Base-by-base conservation (phyloP, 208 protist genomes). In the Tetramitus jugosus region DNA sequence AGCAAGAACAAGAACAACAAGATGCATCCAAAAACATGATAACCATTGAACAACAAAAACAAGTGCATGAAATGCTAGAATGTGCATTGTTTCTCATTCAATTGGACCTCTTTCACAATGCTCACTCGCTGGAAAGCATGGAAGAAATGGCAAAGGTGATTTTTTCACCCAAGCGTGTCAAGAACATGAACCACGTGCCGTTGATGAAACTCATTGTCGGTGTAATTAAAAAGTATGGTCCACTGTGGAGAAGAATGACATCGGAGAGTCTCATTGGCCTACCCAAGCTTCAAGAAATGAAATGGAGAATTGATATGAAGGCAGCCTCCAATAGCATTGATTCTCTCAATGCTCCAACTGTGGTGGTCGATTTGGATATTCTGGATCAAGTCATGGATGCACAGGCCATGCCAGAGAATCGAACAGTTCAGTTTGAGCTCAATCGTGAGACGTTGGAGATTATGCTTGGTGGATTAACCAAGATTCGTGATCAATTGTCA, bases 401-500 rank as follows among this genome's bases (percentile, higher is more conserved):
- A 39, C n/a, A n/a, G 1, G 42, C 53, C n/a, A 53, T 74, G 43
- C 4, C 4, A 33, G 6, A 8, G 26, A 53, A 23, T 0, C 10
- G 53, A 31, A 13, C 35, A 35, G n/a, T 74, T 53, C 33, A 49
- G 20, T 74, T 74, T 74, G 67, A 74, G 26, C 35, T 74, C 42
- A 43, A 74, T 52, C 33, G 26, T 29, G 67, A 74, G 37, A 74
- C 67, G 8, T 35, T 74, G 14, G 35, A 35, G 3, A 74, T 31
- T 26, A 74, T 74, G 67, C 26, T 74, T 13, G 53, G 53, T 33
- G 67, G 67, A 39, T 29, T 74, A 26, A 10, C 8, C 33, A 74
- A 74, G 26, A 74, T 74, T 53, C 46, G 43, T n/a, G 67, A 74
- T 74, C 67, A 74, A 74, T n/a, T 74, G 14, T 35, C 67, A 39